Percentiles rank a stretch among this genome's conserved stretches.
Evolutionary conservation across 352 stramenopile species (phyloP).

Genomic region (Pythium periplocum): DNA sequence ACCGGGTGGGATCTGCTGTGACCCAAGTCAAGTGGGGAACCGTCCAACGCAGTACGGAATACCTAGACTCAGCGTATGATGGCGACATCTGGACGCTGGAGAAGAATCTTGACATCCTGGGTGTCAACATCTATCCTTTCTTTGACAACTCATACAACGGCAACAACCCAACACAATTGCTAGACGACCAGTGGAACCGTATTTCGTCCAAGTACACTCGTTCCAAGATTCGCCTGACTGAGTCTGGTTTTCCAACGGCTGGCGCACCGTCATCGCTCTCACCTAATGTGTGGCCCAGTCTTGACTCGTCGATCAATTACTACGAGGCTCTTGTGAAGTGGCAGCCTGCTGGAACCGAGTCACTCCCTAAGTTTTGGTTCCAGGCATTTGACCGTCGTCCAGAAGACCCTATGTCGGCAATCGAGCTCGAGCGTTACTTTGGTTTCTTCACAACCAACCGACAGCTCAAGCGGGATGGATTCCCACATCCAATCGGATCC

Average conservation of each 20-base stretch:
- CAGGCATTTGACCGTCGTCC: conserved; percentile 25
- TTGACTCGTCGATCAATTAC: conserved; percentile 24
- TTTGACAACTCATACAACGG: conserved; percentile 26
- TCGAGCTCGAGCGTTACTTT: conserved; percentile 27
- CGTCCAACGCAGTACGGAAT: conserved; percentile 30
- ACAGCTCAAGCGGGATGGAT: conserved; percentile 11
- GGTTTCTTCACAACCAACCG: conserved; percentile 24
- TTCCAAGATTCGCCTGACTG: conserved; percentile 28
- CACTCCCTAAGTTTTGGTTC: conserved; percentile 26
- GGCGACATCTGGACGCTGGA: conserved; percentile 10
- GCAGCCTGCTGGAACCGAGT: conserved; percentile 9
- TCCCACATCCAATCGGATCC: conserved; percentile 1
- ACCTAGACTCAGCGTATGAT: conserved; percentile 16
- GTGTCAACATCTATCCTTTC: conserved; percentile 39
- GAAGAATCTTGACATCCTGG: conserved; percentile 18
- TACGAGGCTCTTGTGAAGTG: conserved; percentile 22
- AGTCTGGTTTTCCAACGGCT: conserved; percentile 27
- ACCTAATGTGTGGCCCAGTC: conserved; percentile 28
- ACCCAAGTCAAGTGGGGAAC: conserved; percentile 44
- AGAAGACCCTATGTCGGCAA: conserved; percentile 15
- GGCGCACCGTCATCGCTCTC: conserved; percentile 28
- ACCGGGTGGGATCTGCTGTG: conserved; percentile 12
- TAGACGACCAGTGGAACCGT: conserved; percentile 22
- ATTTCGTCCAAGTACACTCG: conserved; percentile 15
- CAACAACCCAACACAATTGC: conserved; percentile 15